Conservation (phyloP, 441 rosid genomes). For the Corymbia calophylla region DNA sequence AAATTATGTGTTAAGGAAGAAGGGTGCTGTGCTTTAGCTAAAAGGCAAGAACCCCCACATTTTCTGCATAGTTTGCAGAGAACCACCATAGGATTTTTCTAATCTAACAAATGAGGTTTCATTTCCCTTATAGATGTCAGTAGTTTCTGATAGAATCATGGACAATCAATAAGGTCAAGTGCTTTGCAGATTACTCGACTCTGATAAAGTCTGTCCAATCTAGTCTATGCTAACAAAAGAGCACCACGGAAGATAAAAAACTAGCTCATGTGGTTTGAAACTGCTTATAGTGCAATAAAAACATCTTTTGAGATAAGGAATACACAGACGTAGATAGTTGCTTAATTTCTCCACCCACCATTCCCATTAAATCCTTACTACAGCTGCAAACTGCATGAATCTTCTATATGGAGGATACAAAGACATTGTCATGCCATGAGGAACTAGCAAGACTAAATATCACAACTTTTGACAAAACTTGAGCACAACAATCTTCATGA, state of each 20-base stretch:
- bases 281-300: neutral
- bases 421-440: neutral
- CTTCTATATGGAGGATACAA: neutral
- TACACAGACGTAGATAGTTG: neutral
- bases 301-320: neutral
- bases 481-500: neutral
- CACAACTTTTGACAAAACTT: neutral
- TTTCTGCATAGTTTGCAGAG: neutral
- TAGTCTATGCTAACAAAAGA: neutral
- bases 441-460: neutral
- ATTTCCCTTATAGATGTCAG: neutral
- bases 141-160: neutral
- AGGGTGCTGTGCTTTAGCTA: neutral
- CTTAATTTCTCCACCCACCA: neutral
- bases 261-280: neutral
- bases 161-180: neutral
- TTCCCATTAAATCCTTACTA: neutral
- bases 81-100: neutral
- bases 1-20: neutral
- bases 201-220: neutral
- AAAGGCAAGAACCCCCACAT: neutral
- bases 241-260: neutral
- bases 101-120: neutral
- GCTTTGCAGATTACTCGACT: neutral
- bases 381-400: neutral